Conservation (phyloP, 2,329 filamentous ascomycete species). For the Pezicula rhizophila region DNA sequence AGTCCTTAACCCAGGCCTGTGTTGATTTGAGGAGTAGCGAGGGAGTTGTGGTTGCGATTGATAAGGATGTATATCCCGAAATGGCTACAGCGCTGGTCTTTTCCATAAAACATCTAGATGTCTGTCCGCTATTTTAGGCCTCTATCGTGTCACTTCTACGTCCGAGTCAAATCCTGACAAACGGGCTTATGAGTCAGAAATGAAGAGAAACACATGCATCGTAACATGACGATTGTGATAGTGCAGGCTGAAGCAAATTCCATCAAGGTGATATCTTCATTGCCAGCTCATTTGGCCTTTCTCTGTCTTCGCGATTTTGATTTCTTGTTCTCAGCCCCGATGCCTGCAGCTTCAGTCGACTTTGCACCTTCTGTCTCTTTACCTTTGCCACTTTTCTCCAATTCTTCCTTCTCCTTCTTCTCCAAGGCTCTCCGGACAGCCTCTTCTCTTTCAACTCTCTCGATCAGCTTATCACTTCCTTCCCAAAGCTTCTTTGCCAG, state of each 20-base stretch:
- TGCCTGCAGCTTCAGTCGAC: conserved; percentile 30
- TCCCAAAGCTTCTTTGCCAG: conserved; percentile 85
- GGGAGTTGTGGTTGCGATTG: too few relatives aligned
- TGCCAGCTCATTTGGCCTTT: conserved; percentile 18
- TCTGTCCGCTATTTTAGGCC: too few relatives aligned
- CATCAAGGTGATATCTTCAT: neutral
- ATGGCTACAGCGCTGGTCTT: too few relatives aligned
- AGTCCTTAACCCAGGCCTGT: too few relatives aligned
- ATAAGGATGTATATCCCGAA: too few relatives aligned
- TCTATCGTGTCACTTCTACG: too few relatives aligned
- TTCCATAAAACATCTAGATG: too few relatives aligned
- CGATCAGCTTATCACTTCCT: conserved; percentile 77
- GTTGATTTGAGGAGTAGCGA: too few relatives aligned
- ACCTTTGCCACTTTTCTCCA: conserved; percentile 20
- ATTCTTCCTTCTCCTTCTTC: conserved; percentile 33
- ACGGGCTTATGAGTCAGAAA: too few relatives aligned
- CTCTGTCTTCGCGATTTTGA: conserved; percentile 23
- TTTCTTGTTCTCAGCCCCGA: conserved; percentile 14
- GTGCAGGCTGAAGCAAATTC: neutral
- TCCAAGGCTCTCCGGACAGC: conserved; percentile 45
- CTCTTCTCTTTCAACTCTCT: conserved; percentile 73
- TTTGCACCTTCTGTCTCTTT: conserved; percentile 24
- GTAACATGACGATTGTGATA: conserved; percentile 1
- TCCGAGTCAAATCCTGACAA: too few relatives aligned
- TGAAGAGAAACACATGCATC: neutral